Evolutionary conservation across 306 rosid genomes (phyloP).

Genomic region (Carpinus fangiana): DNA sequence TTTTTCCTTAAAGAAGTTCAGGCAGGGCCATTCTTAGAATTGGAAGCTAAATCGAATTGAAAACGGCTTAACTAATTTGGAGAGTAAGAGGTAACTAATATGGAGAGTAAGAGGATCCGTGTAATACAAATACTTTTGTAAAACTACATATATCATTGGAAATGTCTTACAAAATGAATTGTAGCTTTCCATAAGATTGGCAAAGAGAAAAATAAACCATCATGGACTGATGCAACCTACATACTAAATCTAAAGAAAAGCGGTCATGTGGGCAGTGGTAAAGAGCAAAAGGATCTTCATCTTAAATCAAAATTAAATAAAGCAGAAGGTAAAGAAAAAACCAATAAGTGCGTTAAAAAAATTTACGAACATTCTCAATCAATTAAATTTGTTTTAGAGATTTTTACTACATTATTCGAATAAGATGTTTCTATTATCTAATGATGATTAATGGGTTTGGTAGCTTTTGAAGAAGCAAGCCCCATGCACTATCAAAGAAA

Average conservation of each 20-base stretch:
- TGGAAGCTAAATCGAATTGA: constrained; percentile 2
- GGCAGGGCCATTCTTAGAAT: not conserved
- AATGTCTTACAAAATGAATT: not conserved
- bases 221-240: not conserved
- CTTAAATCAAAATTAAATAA: not conserved
- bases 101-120: constrained; percentile 17
- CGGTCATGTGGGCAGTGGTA: not conserved
- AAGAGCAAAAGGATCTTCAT: not conserved
- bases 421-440: too few species aligned
- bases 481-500: too few species aligned
- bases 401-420: too few species aligned
- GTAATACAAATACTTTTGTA: not conserved
- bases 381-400: too few species aligned
- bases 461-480: too few species aligned
- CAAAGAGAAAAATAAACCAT: not conserved
- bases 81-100: too few species aligned
- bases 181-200: not conserved
- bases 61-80: constrained; percentile 5
- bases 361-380: too few species aligned
- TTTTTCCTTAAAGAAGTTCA: not conserved
- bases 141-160: not conserved
- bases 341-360: too few species aligned
- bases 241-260: not conserved
- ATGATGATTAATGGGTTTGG: too few species aligned
- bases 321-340: too few species aligned